A percentile compares a stretch with the other conserved stretches of the same genome.
These are phyloP conservation scores for Ailanthus altissimus DNA, from an alignment of 345 rosid species.

Conservation along the genomic window DNA sequence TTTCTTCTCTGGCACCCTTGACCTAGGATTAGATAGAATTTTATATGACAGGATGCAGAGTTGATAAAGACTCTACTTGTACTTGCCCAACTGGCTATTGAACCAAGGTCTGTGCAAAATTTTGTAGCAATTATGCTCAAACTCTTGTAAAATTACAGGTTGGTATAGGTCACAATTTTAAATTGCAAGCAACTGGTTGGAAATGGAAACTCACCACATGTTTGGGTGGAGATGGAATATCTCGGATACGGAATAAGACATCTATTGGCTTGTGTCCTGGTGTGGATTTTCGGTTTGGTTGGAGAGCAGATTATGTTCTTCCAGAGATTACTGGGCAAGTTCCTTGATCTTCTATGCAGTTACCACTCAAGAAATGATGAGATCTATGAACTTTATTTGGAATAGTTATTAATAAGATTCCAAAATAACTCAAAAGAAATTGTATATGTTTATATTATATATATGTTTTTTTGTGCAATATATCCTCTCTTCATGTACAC, in stretches of 20 bases:
- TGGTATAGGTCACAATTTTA: slow-evolving; percentile 82
- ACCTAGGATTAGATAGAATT: background rate
- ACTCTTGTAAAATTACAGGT: slow-evolving; percentile 44
- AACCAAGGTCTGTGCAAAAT: slow-evolving; percentile 3
- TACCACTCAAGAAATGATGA: slow-evolving; percentile 1
- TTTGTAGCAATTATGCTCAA: background rate
- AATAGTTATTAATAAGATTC: background rate
- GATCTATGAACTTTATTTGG: slow-evolving; percentile 2
- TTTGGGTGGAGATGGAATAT: slow-evolving; percentile 84
- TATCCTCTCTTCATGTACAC: background rate
- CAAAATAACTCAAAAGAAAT: background rate
- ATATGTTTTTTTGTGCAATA: background rate
- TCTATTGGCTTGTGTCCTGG: slow-evolving; percentile 78
- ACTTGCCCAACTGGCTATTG: background rate
- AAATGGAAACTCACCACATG: slow-evolving; percentile 90
- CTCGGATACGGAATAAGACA: slow-evolving; percentile 80
- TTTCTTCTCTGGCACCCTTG: background rate
- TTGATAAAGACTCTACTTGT: background rate
- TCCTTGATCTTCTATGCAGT: slow-evolving; percentile 20
- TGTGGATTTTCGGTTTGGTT: slow-evolving; percentile 78
- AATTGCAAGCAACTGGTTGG: slow-evolving; percentile 76
- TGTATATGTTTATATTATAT: background rate
- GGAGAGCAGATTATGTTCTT: slow-evolving; percentile 90
- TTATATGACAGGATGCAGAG: background rate
- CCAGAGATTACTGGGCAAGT: slow-evolving; percentile 86